Conservation (phyloP, 352 stramenopile species). For the Thraustotheca clavata region DNA sequence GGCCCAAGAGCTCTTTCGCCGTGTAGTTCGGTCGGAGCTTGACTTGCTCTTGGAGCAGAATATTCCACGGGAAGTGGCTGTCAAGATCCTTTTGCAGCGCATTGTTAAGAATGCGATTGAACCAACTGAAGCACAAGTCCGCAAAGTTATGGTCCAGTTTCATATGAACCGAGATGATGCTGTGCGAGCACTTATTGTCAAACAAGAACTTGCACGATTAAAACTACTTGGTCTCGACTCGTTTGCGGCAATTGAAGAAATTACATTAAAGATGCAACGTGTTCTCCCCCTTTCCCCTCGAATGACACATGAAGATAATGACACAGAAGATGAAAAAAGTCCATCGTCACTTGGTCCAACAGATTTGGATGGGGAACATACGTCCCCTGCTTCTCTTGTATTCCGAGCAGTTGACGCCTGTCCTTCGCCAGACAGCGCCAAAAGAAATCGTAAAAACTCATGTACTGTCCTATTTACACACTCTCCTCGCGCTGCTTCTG, state of each 20-base stretch:
- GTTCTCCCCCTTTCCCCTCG: conserved; percentile 1
- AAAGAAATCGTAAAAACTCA: conserved; percentile 19
- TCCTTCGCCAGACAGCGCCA: background rate
- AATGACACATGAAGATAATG: conserved; percentile 5
- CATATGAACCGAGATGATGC: conserved; percentile 83
- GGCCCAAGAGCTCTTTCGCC: conserved; percentile 59
- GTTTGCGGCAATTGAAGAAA: conserved; percentile 75
- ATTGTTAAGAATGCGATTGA: conserved; percentile 63
- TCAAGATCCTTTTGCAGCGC: conserved; percentile 59
- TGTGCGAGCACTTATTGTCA: conserved; percentile 74
- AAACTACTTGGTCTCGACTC: conserved; percentile 71
- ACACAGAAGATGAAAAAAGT: background rate
- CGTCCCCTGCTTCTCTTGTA: background rate
- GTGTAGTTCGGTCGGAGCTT: conserved; percentile 72
- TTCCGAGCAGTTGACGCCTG: conserved; percentile 6
- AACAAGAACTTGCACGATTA: conserved; percentile 72
- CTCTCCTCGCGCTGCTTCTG: background rate
- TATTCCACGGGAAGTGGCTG: conserved; percentile 55
- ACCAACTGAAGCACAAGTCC: conserved; percentile 51
- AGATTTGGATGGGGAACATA: background rate
- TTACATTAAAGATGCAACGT: conserved; percentile 75
- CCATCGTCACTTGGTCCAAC: background rate
- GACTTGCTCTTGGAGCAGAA: conserved; percentile 46
- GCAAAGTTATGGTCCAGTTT: conserved; percentile 75
- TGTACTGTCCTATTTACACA: conserved; percentile 18